These are phyloP conservation scores for Arthrobotrys sphaeroides DNA, from an alignment of 2,329 filamentous ascomycete species.

Conservation along the genomic window DNA sequence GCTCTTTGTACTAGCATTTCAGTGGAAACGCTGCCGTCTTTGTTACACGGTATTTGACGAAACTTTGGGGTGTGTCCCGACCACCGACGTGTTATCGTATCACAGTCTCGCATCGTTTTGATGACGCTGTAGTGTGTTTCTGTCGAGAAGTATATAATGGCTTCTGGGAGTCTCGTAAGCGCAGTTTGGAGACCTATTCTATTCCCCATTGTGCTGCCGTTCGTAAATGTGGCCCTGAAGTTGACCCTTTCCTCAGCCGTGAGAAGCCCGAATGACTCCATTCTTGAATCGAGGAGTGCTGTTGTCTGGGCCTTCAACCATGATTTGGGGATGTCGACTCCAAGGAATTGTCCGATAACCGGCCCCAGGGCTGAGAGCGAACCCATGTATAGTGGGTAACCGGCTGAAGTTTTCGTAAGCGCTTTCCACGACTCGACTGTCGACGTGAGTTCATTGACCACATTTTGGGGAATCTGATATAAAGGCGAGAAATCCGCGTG, in stretches of 20 bases:
- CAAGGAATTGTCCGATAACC: slow-evolving; percentile 14
- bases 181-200: slow-evolving; percentile 40
- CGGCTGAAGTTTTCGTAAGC: background rate
- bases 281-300: background rate
- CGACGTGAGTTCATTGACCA: background rate
- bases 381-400: slow-evolving; percentile 24
- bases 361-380: slow-evolving; percentile 16
- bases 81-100: slow-evolving; percentile 14
- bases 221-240: slow-evolving; percentile 16
- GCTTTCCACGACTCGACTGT: slow-evolving; percentile 24
- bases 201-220: slow-evolving; percentile 40
- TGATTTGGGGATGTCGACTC: background rate
- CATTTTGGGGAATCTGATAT: background rate
- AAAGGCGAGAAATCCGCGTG: background rate
- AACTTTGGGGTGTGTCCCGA: background rate
- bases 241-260: background rate
- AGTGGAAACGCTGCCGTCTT: slow-evolving; percentile 12
- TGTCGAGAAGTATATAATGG: slow-evolving; percentile 24
- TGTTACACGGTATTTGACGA: slow-evolving; percentile 6
- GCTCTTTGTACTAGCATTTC: background rate
- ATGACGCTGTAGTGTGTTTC: slow-evolving; percentile 34
- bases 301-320: background rate
- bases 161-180: background rate
- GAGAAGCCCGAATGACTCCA: slow-evolving; percentile 14
- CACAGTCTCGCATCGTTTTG: slow-evolving; percentile 26